Percentiles rank a stretch among this genome's conserved stretches.
phyloP scores from a whole-genome alignment of 768 basidiomycete genomes.

The Gelatoporia subvermispora region DNA sequence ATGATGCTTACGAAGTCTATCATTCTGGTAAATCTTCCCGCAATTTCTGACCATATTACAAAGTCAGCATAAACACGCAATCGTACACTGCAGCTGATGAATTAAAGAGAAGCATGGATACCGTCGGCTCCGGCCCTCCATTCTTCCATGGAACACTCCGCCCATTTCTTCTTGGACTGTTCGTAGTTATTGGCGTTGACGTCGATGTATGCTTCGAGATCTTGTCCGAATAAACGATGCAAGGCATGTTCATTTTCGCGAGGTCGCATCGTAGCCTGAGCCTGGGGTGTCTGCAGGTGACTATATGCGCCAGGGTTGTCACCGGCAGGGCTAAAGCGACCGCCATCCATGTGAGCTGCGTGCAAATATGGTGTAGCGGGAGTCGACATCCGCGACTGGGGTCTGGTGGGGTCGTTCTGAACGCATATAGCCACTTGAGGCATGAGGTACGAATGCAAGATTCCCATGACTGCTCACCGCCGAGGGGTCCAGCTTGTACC shows the following conservation, averaged over 20 bases:
- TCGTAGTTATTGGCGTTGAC: conserved; percentile 41
- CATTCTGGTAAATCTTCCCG: conserved; percentile 36
- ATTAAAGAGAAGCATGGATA: conserved; percentile 14
- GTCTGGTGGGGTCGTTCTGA: conserved; percentile 2
- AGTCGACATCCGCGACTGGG: conserved; percentile 1
- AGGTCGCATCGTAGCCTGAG: not conserved
- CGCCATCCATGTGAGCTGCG: not conserved
- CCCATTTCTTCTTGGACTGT: conserved; percentile 41
- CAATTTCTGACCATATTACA: conserved; percentile 44
- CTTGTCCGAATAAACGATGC: conserved; percentile 37
- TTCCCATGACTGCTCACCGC: conserved; percentile 5
- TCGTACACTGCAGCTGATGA: not conserved
- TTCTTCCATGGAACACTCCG: conserved; percentile 44
- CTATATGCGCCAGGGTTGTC: not conserved
- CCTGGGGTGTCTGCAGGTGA: not conserved
- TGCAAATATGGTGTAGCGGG: not conserved
- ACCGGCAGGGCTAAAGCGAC: not conserved
- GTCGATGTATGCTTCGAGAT: conserved; percentile 39
- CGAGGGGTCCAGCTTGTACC: conserved; percentile 11
- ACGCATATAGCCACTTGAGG: not conserved
- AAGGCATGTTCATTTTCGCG: conserved; percentile 18
- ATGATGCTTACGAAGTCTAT: conserved; percentile 43
- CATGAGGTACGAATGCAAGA: not conserved
- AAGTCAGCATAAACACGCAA: not conserved
- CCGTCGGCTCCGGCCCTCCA: conserved; percentile 54